These are phyloP conservation scores for Thelephora ganbajun DNA, from an alignment of 768 basidiomycete genomes.

Conservation along the genomic window DNA sequence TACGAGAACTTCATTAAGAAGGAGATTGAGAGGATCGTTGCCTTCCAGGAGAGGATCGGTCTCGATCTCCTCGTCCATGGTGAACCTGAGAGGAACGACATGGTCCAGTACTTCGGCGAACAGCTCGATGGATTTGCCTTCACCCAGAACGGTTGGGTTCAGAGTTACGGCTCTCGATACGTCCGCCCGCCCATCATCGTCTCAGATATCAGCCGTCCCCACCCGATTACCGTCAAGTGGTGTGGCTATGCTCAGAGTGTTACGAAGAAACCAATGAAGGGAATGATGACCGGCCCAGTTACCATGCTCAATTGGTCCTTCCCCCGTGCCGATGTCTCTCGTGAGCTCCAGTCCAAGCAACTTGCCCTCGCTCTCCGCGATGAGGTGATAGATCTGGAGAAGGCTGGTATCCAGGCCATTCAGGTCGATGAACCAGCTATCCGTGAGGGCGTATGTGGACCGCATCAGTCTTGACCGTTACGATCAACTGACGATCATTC, in stretches of 20 bases:
- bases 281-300: constrained; percentile 97
- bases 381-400: constrained; percentile 94
- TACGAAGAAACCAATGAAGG: constrained; percentile 94
- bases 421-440: constrained; percentile 99
- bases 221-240: constrained; percentile 95
- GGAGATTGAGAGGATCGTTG: constrained; percentile 86
- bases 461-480: neutral
- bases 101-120: constrained; percentile 99
- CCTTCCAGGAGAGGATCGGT: constrained; percentile 94
- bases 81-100: constrained; percentile 98
- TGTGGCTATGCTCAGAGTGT: constrained; percentile 92
- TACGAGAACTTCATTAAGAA: constrained; percentile 98
- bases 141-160: constrained; percentile 98
- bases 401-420: constrained; percentile 92
- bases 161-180: constrained; percentile 95
- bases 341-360: constrained; percentile 96
- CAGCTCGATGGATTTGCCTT: constrained; percentile 91
- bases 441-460: constrained; percentile 77
- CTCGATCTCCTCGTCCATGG: constrained; percentile 97
- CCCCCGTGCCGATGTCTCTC: constrained; percentile 95
- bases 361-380: constrained; percentile 96
- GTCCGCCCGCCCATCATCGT: constrained; percentile 98
- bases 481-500: constrained; percentile 7
- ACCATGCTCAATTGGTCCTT: constrained; percentile 99
- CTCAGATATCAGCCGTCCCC: constrained; percentile 88